Evolutionary conservation across 2,329 filamentous ascomycete species (phyloP), one percentile per base, ranked within the genome.

Genomic region (Ascochyta clinopodiicola): DNA sequence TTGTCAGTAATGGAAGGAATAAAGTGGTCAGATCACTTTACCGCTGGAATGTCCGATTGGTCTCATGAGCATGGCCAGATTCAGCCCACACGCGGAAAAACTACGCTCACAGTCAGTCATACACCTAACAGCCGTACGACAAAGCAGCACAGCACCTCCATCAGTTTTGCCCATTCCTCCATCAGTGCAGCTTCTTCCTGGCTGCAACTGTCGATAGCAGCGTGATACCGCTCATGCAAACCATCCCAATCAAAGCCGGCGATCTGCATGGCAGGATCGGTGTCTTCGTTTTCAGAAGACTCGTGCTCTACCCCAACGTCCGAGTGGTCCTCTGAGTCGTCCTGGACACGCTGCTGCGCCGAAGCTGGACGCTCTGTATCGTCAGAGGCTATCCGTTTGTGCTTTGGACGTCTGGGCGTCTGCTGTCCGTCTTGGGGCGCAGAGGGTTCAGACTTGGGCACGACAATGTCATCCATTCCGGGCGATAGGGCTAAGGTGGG

Each of bases 11-110:
- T 24, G 21, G 17, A 12, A 29, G 13, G n/a, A 6, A 27, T 0
- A 9, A 22, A 35, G 35, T 15, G 9, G n/a, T 44, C 22, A 15
- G 24, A 21, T 34, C 27, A 13, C 6, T 19, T 51, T 74, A 89
- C 88, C 92, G 86, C 75, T 94, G 94, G 60, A 86, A 82, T 22
- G 90, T 89, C 51, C 93, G 85, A 56, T 88, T 87, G 51, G 90
- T 87, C 73, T 96, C 93, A 58, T 91, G 87, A 10, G 81, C 78
- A 29, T 87, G 83, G 1, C 89, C 88, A 12, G 89, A 86, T 19
- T 88, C 82, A 22, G 90, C 89, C 92, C 93, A 97, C 32, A 87
- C 78, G 54, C 83, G 83, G 73, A 96, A 96, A 71, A 89, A 90
- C 91, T 96, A 61, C 9, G n/a, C 2, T 21, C n/a, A 2, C 10